Conservation (phyloP, 768 basidiomycete genomes). For the Lenzites betulinus region DNA sequence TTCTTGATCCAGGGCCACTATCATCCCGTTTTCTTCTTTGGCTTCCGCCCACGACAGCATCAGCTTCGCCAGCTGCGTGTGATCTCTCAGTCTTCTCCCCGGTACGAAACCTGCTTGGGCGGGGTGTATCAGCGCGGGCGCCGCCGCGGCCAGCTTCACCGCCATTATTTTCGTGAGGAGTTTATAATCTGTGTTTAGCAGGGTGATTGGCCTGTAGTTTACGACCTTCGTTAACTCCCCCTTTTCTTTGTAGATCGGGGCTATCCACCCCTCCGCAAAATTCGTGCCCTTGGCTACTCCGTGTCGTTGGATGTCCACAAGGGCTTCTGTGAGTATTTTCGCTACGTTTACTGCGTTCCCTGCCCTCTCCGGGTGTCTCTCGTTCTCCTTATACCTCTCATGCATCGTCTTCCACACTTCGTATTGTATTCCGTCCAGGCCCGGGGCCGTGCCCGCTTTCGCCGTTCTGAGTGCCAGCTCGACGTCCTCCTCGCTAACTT, state of each 20-base stretch:
- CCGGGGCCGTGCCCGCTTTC: not conserved
- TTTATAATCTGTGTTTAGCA: slow-evolving; percentile 37
- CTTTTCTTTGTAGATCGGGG: slow-evolving; percentile 41
- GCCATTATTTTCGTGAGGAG: slow-evolving; percentile 31
- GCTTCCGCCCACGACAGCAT: slow-evolving; percentile 17
- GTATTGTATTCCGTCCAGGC: not conserved
- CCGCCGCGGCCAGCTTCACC: slow-evolving; percentile 15
- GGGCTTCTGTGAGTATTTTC: not conserved
- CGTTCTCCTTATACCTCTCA: not conserved
- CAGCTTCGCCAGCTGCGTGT: slow-evolving; percentile 29
- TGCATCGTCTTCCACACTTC: not conserved
- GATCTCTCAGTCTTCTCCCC: slow-evolving; percentile 35
- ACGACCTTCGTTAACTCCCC: not conserved
- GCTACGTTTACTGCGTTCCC: not conserved
- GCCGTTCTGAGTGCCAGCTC: not conserved
- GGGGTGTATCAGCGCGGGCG: slow-evolving; percentile 31
- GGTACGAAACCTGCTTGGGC: slow-evolving; percentile 44
- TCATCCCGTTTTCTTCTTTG: slow-evolving; percentile 14
- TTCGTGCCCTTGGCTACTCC: not conserved
- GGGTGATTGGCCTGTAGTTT: slow-evolving; percentile 24
- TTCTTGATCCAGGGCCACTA: not conserved
- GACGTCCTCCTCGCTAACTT: not conserved
- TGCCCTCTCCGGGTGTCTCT: not conserved
- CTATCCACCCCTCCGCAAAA: slow-evolving; percentile 37
- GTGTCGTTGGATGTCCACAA: not conserved